These are phyloP conservation scores for Colletotrichum sp. DNA, from an alignment of 2,329 filamentous ascomycete genomes.

Conservation along the genomic window DNA sequence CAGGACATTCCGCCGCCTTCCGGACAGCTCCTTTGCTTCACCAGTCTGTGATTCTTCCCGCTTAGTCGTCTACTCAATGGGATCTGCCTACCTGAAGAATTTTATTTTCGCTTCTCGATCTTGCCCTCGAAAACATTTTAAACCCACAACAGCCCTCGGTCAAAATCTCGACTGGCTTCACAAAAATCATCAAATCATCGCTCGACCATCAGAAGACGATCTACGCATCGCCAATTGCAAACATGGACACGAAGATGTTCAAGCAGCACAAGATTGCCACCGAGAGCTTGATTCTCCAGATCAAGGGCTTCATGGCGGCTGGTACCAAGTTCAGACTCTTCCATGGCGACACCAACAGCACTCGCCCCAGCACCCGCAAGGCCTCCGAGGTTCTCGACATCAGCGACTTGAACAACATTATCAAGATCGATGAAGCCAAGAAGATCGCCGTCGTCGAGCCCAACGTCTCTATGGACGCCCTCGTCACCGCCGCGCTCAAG, in stretches of 20 bases:
- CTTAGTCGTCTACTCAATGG: neutral
- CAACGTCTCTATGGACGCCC: constrained; percentile 70
- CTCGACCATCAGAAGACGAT: neutral
- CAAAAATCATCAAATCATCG: neutral
- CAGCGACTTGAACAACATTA: constrained; percentile 65
- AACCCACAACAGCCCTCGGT: neutral
- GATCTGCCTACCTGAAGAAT: neutral
- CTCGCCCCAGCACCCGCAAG: constrained; percentile 55
- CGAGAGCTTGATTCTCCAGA: constrained; percentile 40
- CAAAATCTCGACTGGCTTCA: neutral
- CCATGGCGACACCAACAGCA: constrained; percentile 79
- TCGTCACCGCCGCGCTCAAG: constrained; percentile 61
- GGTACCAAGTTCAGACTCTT: constrained; percentile 69
- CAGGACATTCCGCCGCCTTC: neutral
- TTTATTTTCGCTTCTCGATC: neutral
- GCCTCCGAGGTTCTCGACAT: constrained; percentile 67
- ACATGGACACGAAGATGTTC: neutral
- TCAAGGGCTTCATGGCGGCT: constrained; percentile 45
- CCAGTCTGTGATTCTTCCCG: neutral
- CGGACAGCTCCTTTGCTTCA: neutral
- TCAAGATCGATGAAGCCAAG: constrained; percentile 57
- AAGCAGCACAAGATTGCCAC: constrained; percentile 34
- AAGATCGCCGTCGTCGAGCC: constrained; percentile 68
- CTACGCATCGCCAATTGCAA: neutral
- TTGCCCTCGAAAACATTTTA: neutral